Base-by-base conservation (phyloP, 495 filamentous ascomycete genomes). In the Penicillium longicatenatum region DNA sequence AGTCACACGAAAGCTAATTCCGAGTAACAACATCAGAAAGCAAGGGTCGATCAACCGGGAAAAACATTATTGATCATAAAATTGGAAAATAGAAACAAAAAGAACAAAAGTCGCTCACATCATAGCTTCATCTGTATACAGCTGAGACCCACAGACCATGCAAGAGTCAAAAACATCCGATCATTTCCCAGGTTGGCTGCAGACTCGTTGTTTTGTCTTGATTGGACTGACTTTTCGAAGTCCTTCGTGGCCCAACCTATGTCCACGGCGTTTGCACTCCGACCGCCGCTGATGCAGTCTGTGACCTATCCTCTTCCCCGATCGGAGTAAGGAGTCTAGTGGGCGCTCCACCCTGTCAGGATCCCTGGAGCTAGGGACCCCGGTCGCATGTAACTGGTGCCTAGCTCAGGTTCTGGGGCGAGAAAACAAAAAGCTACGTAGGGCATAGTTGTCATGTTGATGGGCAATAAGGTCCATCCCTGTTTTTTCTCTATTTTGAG, bases 41-140 rank as follows among this genome's bases (percentile, higher is more conserved):
- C 63, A 68, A 68, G 65, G 65, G 63, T 45, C 54, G 9, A 42
- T 52, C 26, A 64, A 44, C 45, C 61, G 56, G 9, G 37, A 55
- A 37, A 35, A 19, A 58, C 16, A 16, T 9, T 31, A 17, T 14
- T 20, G 11, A 57, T 20, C 2, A 56, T 16, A 41, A 53, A 52
- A 12, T 43, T 43, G 26, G 7, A 24, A 26, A 59, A 54, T 35
- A 57, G n/a, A n/a, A n/a, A n/a, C n/a, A n/a, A n/a, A n/a, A n/a
- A n/a, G n/a, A n/a, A n/a, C n/a, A 46, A 33, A 19, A 39, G 2
- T n/a, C 16, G 14, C 14, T n/a, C 14, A 3, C 4, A n/a, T 39
- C 3, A 12, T 39, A 39, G 37, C 37, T 39, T 50, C 17, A 46
- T 21, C 7, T 19, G n/a, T 19, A 50, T 53, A 14, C 17, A 30